Evolutionary conservation across 352 stramenopile genomes (phyloP), one percentile per base, ranked within the genome.

Genomic region (Thalassiosira pacifica): DNA sequence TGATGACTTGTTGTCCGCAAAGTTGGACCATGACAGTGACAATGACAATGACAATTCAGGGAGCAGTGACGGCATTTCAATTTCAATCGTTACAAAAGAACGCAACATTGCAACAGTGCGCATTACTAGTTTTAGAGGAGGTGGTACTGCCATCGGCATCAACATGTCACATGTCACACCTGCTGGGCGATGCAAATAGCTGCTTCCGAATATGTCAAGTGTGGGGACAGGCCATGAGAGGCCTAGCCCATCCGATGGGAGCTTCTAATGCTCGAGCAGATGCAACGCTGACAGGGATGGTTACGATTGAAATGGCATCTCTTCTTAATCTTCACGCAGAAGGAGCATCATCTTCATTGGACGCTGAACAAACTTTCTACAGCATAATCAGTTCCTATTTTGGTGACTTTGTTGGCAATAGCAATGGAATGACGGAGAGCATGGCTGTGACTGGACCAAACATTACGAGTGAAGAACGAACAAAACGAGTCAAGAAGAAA

Each of bases 271-370:
- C 52, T 18, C 70, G 79, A 9, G 53, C 72, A 2, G 27, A 57
- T 22, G 79, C 72, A 24, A 82, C 79, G 19, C 45, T 74, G 24
- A 67, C 71, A 29, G 79, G 79, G 9, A 86, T 86, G 79, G 66
- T 77, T 22, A 78, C 31, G 1, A 48, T 26, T 26, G 72, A 76
- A 72, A 72, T 78, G 53, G 64, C n/a, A n/a, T n/a, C n/a, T n/a
- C n/a, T n/a, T n/a, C n/a, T n/a, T n/a, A n/a, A n/a, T n/a, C n/a
- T n/a, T n/a, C n/a, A n/a, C n/a, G n/a, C n/a, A n/a, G n/a, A n/a
- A n/a, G n/a, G n/a, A n/a, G n/a, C n/a, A n/a, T n/a, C n/a, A n/a
- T n/a, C n/a, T n/a, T n/a, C n/a, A n/a, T n/a, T n/a, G n/a, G n/a
- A n/a, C n/a, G n/a, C n/a, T n/a, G n/a, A n/a, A n/a, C n/a, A n/a